Evolutionary conservation across 2,329 filamentous ascomycete species (phyloP), one percentile per base, ranked within the genome.

Genomic region (Fusarium sp.): DNA sequence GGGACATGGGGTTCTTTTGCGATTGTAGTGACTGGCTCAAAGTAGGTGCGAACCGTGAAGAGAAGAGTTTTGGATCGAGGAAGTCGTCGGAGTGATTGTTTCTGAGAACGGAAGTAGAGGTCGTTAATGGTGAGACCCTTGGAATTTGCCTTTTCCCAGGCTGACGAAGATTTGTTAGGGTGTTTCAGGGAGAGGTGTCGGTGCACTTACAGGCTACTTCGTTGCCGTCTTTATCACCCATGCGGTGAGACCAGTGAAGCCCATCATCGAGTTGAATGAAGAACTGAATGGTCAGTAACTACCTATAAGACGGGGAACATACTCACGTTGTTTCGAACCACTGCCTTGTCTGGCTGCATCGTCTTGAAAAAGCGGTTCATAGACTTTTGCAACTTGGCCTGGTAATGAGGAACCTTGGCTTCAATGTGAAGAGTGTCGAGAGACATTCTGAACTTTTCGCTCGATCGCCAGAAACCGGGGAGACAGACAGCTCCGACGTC

Each of bases 221-320:
- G 1, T n/a, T 36, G 2, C 73, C 48, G 4, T 63, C 42, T 18
- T 75, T 70, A 14, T 72, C 62, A 0, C 74, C 74, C 73, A 75
- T 75, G 0, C 74, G 36, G 1, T 75, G 74, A 32, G 74, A 75
- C 74, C 74, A 75, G 5, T 75, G 74, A 0, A 75, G 70, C 0
- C 73, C 74, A 5, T 75, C 73, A 0, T 75, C 74, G 4, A 75
- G 64, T 56, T 75, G 74, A 2, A 75, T 73, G 14, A 75, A 75
- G 47, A 75, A 75, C 73, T 75, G 2, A 1, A 18, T 1, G 1
- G 3, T 67, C 28, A 28, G 28, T 8, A 7, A 28, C 28, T 8
- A 28, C 28, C 28, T 28, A 3, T 8, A 9, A 28, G 3, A 28
- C 3, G 8, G 28, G 28, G 28, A 28, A 28, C 28, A 28, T 8